phyloP scores from a whole-genome alignment of 352 stramenopile species.

The Pythium myriotylum region DNA sequence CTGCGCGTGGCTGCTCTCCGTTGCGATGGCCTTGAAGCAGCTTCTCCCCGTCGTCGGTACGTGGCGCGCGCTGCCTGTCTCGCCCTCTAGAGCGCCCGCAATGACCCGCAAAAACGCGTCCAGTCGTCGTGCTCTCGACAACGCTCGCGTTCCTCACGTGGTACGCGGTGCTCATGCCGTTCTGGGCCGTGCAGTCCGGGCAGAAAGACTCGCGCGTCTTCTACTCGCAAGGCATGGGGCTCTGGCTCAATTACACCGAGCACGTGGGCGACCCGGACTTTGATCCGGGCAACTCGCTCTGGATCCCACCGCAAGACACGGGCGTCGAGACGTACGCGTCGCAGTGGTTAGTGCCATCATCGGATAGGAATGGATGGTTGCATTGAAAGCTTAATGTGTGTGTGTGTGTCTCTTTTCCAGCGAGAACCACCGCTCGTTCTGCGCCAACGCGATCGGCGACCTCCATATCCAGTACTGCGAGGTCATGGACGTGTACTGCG shows the following conservation, averaged over 20 bases:
- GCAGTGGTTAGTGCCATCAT: conserved; percentile 52
- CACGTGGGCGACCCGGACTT: conserved; percentile 67
- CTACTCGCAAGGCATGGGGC: conserved; percentile 77
- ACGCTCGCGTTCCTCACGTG: conserved; percentile 55
- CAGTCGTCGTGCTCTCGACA: conserved; percentile 57
- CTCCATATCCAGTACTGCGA: conserved; percentile 78
- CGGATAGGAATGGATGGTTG: background rate
- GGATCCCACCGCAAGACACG: conserved; percentile 66
- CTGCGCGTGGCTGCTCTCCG: background rate
- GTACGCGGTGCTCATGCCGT: conserved; percentile 72
- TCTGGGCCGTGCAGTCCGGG: conserved; percentile 69
- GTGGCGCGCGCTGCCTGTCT: background rate
- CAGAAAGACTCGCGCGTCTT: conserved; percentile 42
- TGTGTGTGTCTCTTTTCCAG: conserved; percentile 28
- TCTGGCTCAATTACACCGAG: conserved; percentile 86
- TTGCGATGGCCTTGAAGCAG: conserved; percentile 7
- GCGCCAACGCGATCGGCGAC: conserved; percentile 52
- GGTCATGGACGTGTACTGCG: conserved; percentile 75
- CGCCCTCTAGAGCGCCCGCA: background rate
- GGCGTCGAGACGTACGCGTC: conserved; percentile 51
- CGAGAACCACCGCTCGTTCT: conserved; percentile 44
- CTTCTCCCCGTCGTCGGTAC: conserved; percentile 19
- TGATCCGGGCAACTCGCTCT: conserved; percentile 79
- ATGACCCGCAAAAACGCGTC: background rate
- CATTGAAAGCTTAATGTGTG: too few species aligned